Conservation (phyloP, 345 rosid genomes). For the Ailanthus altissimus region DNA sequence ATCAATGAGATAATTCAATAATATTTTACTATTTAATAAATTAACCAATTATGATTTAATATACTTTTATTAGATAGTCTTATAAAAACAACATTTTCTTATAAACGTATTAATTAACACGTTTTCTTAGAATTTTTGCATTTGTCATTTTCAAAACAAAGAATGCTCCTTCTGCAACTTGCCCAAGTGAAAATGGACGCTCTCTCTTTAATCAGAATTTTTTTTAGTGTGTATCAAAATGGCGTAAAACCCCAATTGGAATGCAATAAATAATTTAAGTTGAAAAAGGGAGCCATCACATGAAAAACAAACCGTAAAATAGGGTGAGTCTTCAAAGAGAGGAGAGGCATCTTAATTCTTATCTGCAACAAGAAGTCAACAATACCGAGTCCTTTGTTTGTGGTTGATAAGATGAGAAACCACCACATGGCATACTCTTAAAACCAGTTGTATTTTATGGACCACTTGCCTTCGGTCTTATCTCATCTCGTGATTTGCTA, state of each 20-base stretch:
- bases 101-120: background rate
- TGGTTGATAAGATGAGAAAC: background rate
- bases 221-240: slow-evolving; percentile 15
- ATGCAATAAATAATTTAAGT: background rate
- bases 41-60: too few relatives aligned
- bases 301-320: background rate
- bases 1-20: too few relatives aligned
- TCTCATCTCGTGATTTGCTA: slow-evolving; percentile 12
- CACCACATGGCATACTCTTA: background rate
- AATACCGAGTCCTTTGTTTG: background rate
- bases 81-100: too few relatives aligned
- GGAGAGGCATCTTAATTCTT: background rate
- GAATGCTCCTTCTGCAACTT: background rate
- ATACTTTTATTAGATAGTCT: too few relatives aligned
- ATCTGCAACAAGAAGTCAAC: background rate
- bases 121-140: background rate
- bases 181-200: background rate
- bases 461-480: slow-evolving; percentile 21
- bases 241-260: background rate
- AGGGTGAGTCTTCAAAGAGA: background rate
- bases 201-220: background rate
- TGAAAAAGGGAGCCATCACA: background rate
- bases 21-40: too few relatives aligned
- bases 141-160: background rate
- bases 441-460: slow-evolving; percentile 5